Conservation (phyloP, 768 basidiomycete species). For the Suillus cothurnatus region DNA sequence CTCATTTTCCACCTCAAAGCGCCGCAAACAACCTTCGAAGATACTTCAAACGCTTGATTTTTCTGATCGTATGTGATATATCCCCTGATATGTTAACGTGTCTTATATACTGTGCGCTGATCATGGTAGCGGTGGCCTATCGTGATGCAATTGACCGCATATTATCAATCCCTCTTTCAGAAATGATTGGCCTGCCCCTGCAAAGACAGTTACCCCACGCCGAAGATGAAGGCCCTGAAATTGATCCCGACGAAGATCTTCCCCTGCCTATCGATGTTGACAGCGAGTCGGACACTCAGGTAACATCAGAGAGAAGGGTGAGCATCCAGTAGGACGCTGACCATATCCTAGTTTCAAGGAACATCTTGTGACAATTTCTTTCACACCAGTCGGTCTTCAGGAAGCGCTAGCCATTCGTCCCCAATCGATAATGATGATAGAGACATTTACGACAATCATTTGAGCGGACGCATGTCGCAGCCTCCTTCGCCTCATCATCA, state of each 20-base stretch:
- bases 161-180: constrained; percentile 7
- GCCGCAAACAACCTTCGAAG: constrained; percentile 23
- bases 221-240: background rate
- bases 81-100: background rate
- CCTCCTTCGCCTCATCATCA: background rate
- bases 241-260: background rate
- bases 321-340: background rate
- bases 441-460: background rate
- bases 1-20: constrained; percentile 10
- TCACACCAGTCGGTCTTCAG: background rate
- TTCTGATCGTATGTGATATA: constrained; percentile 28
- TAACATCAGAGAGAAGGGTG: background rate
- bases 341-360: background rate
- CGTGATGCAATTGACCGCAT: constrained; percentile 34
- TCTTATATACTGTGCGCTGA: constrained; percentile 10
- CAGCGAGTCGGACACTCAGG: constrained; percentile 6
- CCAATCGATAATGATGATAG: background rate
- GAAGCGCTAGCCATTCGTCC: background rate
- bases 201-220: background rate
- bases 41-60: constrained; percentile 27
- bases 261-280: background rate
- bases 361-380: background rate
- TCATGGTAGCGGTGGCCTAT: constrained; percentile 25
- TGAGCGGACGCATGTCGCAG: background rate
- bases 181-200: background rate